Percentiles rank a stretch among this genome's conserved stretches.
phyloP scores from a whole-genome alignment of 2,329 filamentous ascomycete genomes.

The Dactylellina sp. region DNA sequence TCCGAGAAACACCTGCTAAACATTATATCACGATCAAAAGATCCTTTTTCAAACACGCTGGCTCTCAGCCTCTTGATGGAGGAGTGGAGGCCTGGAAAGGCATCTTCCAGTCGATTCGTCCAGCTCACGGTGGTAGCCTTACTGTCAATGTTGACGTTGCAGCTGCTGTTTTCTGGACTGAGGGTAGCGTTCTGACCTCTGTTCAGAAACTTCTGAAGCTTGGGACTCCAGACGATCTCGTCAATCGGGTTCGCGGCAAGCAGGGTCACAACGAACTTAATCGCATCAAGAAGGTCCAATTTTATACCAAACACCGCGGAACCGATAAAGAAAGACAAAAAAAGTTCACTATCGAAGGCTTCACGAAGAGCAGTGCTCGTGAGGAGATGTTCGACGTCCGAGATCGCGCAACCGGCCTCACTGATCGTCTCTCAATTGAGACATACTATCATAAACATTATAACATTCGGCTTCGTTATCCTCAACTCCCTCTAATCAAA shows the following conservation, averaged over 20 bases:
- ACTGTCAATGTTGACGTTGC: constrained; percentile 90
- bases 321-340: constrained; percentile 64
- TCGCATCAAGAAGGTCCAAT: constrained; percentile 70
- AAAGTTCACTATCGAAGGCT: constrained; percentile 68
- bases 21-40: constrained; percentile 79
- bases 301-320: constrained; percentile 70
- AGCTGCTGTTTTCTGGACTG: constrained; percentile 87
- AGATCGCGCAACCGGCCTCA: constrained; percentile 69
- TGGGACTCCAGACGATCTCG: constrained; percentile 59
- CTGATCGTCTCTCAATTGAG: constrained; percentile 67
- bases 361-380: constrained; percentile 69
- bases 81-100: constrained; percentile 86
- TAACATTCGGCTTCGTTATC: constrained; percentile 66
- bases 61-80: constrained; percentile 70
- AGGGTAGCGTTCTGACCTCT: constrained; percentile 61
- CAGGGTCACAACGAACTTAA: constrained; percentile 66
- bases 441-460: constrained; percentile 72
- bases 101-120: constrained; percentile 83
- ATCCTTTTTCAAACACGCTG: constrained; percentile 77
- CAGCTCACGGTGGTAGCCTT: constrained; percentile 70
- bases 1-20: constrained; percentile 81
- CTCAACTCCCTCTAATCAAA: constrained; percentile 70
- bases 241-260: constrained; percentile 56
- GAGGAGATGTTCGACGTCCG: constrained; percentile 70
- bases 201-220: constrained; percentile 53